Conservation (phyloP, 2,329 filamentous ascomycete species). For the Cyphellophora europaea region DNA sequence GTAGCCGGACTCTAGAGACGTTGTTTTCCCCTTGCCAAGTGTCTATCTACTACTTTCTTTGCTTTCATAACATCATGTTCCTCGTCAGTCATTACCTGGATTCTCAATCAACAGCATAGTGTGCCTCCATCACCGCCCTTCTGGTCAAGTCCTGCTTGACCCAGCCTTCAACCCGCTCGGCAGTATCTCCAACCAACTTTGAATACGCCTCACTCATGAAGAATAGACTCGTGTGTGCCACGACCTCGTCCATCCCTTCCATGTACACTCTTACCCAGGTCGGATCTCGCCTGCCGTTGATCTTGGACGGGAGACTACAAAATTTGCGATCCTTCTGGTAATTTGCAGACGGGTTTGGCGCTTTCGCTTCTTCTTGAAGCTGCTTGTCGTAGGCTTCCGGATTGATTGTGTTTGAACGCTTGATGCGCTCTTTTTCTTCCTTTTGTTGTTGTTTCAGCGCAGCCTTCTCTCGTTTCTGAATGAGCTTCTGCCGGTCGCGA, state of each 20-base stretch:
- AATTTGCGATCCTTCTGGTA: conserved; percentile 61
- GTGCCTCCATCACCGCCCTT: background rate
- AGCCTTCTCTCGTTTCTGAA: conserved; percentile 18
- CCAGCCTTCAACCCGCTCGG: conserved; percentile 58
- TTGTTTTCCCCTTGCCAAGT: too few relatives aligned
- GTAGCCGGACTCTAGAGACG: too few relatives aligned
- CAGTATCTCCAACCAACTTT: conserved; percentile 65
- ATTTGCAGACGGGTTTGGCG: conserved; percentile 6
- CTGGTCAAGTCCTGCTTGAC: conserved; percentile 27
- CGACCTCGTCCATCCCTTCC: conserved; percentile 74
- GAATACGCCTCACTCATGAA: conserved; percentile 63
- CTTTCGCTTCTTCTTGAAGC: conserved; percentile 10
- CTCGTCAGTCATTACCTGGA: background rate
- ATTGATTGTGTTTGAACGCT: conserved; percentile 14
- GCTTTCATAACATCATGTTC: background rate
- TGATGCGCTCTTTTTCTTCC: conserved; percentile 24
- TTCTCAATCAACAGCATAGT: too few relatives aligned
- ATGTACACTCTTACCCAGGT: conserved; percentile 75
- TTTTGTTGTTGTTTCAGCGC: conserved; percentile 28
- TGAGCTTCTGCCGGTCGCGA: conserved; percentile 19
- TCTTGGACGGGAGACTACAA: conserved; percentile 57
- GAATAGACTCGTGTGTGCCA: conserved; percentile 77
- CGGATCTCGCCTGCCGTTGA: conserved; percentile 50
- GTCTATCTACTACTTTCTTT: too few relatives aligned
- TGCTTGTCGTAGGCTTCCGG: conserved; percentile 12